These are phyloP conservation scores for Rhodotorula sp. DNA, from an alignment of 1,284 basidiomycete genomes.

Conservation along the genomic window DNA sequence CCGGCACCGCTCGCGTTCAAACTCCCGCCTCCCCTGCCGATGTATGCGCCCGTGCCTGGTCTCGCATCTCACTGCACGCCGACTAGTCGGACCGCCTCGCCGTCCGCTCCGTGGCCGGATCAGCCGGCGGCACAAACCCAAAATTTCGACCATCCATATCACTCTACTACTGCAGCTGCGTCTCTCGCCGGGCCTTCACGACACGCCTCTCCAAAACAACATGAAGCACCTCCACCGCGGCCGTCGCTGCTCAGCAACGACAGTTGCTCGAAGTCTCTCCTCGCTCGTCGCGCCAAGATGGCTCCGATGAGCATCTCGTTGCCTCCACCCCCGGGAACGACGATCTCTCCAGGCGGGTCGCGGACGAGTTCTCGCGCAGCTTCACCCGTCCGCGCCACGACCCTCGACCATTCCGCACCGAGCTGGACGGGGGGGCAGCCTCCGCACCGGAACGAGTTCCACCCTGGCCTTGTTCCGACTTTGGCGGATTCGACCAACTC, in stretches of 20 bases:
- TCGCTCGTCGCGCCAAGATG: not conserved
- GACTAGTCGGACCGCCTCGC: not conserved
- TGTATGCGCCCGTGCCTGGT: not conserved
- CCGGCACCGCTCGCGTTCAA: slow-evolving; percentile 13
- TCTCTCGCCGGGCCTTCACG: not conserved
- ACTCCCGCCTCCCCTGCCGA: slow-evolving; percentile 1
- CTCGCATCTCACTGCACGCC: not conserved
- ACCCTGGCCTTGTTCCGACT: too few species aligned
- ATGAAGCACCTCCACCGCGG: not conserved
- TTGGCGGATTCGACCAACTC: too few species aligned
- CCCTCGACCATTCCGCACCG: not conserved
- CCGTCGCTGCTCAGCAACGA: not conserved
- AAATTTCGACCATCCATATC: too few species aligned
- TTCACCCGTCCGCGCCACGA: not conserved
- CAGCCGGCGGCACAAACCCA: not conserved
- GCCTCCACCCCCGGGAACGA: slow-evolving; percentile 6
- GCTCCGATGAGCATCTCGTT: slow-evolving; percentile 15
- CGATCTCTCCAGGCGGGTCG: slow-evolving; percentile 14
- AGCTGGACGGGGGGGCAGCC: too few species aligned
- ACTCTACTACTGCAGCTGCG: not conserved
- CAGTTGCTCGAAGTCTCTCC: not conserved
- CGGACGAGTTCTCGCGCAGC: not conserved
- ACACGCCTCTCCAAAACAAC: not conserved
- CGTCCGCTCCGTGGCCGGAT: not conserved
- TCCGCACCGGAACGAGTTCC: too few species aligned